Evolutionary conservation across 148 eudicot species (phyloP).

Genomic region (Persicaria tinctoria): DNA sequence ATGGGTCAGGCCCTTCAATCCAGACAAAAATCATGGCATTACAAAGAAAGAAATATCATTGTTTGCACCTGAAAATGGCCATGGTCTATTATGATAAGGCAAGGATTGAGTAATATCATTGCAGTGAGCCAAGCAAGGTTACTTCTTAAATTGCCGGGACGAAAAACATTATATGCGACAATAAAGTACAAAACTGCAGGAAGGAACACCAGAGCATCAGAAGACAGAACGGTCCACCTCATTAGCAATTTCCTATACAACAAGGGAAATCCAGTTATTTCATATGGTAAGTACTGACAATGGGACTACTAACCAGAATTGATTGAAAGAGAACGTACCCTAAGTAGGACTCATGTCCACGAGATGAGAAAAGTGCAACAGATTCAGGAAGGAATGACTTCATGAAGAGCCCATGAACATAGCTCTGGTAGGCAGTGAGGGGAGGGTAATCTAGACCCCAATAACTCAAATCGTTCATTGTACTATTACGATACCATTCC

Average conservation of each 20-base stretch:
- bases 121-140: constrained; percentile 63
- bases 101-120: constrained; percentile 69
- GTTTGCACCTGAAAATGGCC: constrained; percentile 88
- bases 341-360: constrained; percentile 86
- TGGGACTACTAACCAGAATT: background rate
- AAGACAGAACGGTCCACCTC: constrained; percentile 88
- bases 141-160: constrained; percentile 24
- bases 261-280: constrained; percentile 16
- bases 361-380: constrained; percentile 60
- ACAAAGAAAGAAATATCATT: background rate
- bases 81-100: constrained; percentile 79
- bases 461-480: constrained; percentile 62
- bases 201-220: constrained; percentile 68
- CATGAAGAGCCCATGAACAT: constrained; percentile 63
- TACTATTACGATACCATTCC: constrained; percentile 84
- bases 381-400: constrained; percentile 62
- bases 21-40: background rate
- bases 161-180: constrained; percentile 34
- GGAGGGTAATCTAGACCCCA: constrained; percentile 99
- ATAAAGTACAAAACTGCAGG: constrained; percentile 67
- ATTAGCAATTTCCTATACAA: constrained; percentile 83
- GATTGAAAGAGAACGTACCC: constrained; percentile 39
- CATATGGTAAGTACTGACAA: background rate
- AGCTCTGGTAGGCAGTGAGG: constrained; percentile 92
- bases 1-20: background rate